These are phyloP conservation scores for Collybiopsis luxurians DNA, from an alignment of 768 basidiomycete species.

Conservation along the genomic window DNA sequence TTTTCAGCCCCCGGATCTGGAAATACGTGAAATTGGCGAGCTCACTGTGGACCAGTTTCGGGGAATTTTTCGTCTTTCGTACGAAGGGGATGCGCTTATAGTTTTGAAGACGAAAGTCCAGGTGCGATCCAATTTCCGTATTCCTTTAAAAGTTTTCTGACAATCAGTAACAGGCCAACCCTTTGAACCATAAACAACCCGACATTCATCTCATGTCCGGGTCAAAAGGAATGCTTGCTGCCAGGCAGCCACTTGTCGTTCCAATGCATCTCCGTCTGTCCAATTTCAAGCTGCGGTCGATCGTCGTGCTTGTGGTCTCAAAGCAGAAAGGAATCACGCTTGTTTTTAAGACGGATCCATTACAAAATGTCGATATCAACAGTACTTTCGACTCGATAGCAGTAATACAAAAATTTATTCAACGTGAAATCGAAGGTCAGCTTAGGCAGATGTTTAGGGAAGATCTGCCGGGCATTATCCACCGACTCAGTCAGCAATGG, in stretches of 20 bases:
- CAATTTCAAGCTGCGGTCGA: slow-evolving; percentile 91
- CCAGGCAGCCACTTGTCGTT: slow-evolving; percentile 92
- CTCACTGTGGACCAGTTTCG: slow-evolving; percentile 93
- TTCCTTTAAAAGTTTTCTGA: slow-evolving; percentile 1
- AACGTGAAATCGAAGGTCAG: slow-evolving; percentile 95
- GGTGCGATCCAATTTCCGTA: slow-evolving; percentile 39
- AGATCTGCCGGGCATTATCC: slow-evolving; percentile 95
- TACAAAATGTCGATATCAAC: slow-evolving; percentile 97
- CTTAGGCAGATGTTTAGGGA: slow-evolving; percentile 97
- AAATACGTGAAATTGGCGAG: slow-evolving; percentile 97
- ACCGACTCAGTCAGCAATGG: slow-evolving; percentile 94
- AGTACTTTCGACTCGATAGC: slow-evolving; percentile 98
- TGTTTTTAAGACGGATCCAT: slow-evolving; percentile 98
- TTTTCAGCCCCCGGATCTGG: slow-evolving; percentile 90
- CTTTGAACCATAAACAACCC: slow-evolving; percentile 87
- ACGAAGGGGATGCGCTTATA: slow-evolving; percentile 91
- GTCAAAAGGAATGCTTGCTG: slow-evolving; percentile 86
- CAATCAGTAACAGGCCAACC: slow-evolving; percentile 72
- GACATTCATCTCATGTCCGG: slow-evolving; percentile 86
- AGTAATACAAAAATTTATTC: slow-evolving; percentile 97
- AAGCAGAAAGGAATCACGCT: slow-evolving; percentile 98
- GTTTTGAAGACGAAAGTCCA: slow-evolving; percentile 90
- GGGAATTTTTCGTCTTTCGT: slow-evolving; percentile 94
- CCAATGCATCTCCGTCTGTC: slow-evolving; percentile 98
- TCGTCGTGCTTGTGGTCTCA: slow-evolving; percentile 96